Evolutionary conservation across 2,329 filamentous ascomycete species (phyloP), one percentile per base, ranked within the genome.

Genomic region (Fusarium sp.): DNA sequence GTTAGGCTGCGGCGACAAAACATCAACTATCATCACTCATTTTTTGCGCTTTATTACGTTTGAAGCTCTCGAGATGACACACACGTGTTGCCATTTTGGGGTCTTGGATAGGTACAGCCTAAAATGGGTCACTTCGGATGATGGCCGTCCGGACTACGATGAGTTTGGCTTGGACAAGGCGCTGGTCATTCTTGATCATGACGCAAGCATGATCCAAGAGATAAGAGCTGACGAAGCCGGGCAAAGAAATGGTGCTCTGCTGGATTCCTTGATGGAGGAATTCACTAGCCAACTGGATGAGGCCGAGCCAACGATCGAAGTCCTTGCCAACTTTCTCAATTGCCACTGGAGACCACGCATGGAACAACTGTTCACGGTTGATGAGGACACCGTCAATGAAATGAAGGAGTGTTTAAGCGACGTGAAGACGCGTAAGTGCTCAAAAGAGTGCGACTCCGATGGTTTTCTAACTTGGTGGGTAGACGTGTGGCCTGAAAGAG

Each of bases 31-130:
- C 14, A 24, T 35, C 4, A 1, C 16, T 37, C 13, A 24, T 1
- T 18, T 65, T 18, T 22, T 65, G 18, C 63, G 31, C 1, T 41
- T 65, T 35, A 29, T 65, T 22, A 65, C 63, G 1, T 65, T 65
- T 6, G 63, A 65, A 13, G 63, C 39, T 35, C 35, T 65, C 7
- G 54, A 59, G 3, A 59, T 60, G 63, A 10, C 29, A 31, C 63
- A 65, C 20, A 65, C 63, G 4, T 65, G 63, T 27, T 65, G 63
- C 31, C 2, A 5, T 33, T n/a, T 29, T 7, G 2, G 2, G 16
- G 2, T 29, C 2, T 50, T 50, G 45, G 2, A 50, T 1, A 6
- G 3, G 22, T 0, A 6, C 22, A n/a, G 1, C 2, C 9, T 27
- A 6, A 14, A 11, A 45, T 5, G 4, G 3, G 10, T 13, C n/a